Percentiles rank a stretch among this genome's conserved stretches.
phyloP scores from a whole-genome alignment of 768 basidiomycete species.

The Baorangia bicolor region DNA sequence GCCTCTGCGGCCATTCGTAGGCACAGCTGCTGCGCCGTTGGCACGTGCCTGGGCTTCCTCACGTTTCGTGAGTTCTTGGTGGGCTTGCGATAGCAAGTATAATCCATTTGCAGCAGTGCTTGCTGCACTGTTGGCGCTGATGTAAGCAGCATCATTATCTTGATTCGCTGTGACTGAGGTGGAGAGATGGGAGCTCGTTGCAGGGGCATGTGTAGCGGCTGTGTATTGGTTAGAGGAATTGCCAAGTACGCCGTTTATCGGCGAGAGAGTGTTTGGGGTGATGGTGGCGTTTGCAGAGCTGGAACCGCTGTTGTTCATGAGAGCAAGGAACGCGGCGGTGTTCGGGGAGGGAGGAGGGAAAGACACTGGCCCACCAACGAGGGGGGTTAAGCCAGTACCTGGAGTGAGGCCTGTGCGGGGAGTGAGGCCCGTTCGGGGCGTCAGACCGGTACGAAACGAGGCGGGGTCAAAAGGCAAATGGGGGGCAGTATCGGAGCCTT shows the following conservation, averaged over 20 bases:
- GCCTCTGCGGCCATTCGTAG: slow-evolving; percentile 43
- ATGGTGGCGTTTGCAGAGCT: slow-evolving; percentile 44
- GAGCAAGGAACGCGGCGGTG: slow-evolving; percentile 88
- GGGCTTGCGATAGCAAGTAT: slow-evolving; percentile 91
- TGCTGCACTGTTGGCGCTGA: slow-evolving; percentile 56
- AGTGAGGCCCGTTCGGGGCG: slow-evolving; percentile 83
- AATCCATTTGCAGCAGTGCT: slow-evolving; percentile 85
- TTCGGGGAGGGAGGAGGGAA: slow-evolving; percentile 86
- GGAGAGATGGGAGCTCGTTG: slow-evolving; percentile 36
- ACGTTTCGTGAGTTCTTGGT: slow-evolving; percentile 95
- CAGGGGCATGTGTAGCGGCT: slow-evolving; percentile 32
- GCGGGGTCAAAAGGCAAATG: slow-evolving; percentile 63
- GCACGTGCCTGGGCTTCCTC: slow-evolving; percentile 79
- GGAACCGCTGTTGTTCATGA: slow-evolving; percentile 66
- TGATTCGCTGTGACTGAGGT: slow-evolving; percentile 36
- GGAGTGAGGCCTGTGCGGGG: slow-evolving; percentile 81
- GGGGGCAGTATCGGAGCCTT: slow-evolving; percentile 37
- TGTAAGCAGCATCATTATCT: slow-evolving; percentile 35
- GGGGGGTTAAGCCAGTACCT: slow-evolving; percentile 74
- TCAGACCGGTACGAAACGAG: slow-evolving; percentile 82
- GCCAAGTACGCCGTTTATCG: slow-evolving; percentile 75
- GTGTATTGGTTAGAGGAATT: slow-evolving; percentile 26
- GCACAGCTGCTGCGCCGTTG: slow-evolving; percentile 35
- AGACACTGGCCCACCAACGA: slow-evolving; percentile 67
- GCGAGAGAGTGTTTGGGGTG: slow-evolving; percentile 57